Base-by-base conservation (phyloP, 1,139 yeast genomes). In the Hanseniaspora sp. region DNA sequence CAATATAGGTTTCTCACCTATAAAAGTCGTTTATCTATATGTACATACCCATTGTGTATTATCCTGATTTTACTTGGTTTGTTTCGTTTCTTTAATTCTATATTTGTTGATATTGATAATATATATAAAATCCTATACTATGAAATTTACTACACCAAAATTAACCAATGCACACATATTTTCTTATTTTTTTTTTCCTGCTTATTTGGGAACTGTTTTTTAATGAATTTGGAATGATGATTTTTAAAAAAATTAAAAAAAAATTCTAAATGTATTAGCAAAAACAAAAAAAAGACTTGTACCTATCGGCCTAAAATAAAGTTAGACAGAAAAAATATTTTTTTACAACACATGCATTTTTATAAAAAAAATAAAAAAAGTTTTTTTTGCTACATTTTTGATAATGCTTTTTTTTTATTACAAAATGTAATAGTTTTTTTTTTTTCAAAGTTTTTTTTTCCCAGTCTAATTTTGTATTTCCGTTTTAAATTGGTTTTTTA, bases 41-140 rank as follows among this genome's bases (percentile, higher is more conserved):
- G 31, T 43, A 43, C 46, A 43, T 43, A 43, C 46, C 46, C 46
- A 43, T 43, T 43, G 35, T 43, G 46, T 43, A 43, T 43, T 43
- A 43, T 43, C 46, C 46, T 43, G 31, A 29, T 43, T 43, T 30
- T 43, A 43, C 46, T 43, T 43, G 46, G 46, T 43, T 42, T 42
- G 9, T 40, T 23, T 29, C 54, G 40, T 35, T 39, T 34, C 37
- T 29, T 17, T 46, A 44, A 28, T 34, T 17, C n/a, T 42, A 13
- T 48, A 29, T 41, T 54, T 49, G 23, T 31, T 51, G 38, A 28
- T 13, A 41, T 2, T 23, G 2, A 23, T 23, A 2, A 23, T 23
- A n/a, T 30, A n/a, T 42, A 37, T 38, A 45, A 40, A 40, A 33
- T 43, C 48, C 37, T 48, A 37, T 15, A 35, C 41, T 35, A 12